Conservation (phyloP, 345 rosid genomes). For the Anastatica hierochuntica region DNA sequence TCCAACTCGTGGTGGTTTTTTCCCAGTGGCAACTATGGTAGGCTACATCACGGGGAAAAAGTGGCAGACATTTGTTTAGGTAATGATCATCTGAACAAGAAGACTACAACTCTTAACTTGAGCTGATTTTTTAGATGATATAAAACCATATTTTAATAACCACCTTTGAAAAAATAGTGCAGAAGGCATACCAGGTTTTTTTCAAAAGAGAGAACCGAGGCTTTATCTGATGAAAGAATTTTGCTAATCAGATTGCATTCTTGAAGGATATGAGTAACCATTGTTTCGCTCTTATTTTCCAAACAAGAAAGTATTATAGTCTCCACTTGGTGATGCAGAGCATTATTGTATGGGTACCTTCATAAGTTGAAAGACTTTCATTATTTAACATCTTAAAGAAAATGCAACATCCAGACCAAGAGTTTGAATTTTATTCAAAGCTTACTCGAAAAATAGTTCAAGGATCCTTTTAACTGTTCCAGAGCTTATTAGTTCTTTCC, state of each 20-base stretch:
- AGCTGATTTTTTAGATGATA: not conserved
- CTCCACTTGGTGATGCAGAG: constrained; percentile 94
- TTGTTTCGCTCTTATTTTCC: constrained; percentile 54
- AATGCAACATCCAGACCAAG: not conserved
- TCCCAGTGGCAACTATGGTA: constrained; percentile 62
- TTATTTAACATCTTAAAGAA: not conserved
- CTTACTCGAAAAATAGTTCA: constrained; percentile 86
- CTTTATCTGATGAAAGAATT: constrained; percentile 62
- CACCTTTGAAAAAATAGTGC: not conserved
- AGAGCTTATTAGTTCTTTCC: constrained; percentile 66
- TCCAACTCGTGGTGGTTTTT: constrained; percentile 69
- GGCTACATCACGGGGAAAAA: constrained; percentile 45
- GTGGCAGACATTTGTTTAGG: not conserved
- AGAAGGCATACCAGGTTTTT: constrained; percentile 41
- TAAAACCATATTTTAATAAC: not conserved
- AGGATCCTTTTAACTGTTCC: constrained; percentile 65
- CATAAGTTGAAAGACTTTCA: constrained; percentile 15
- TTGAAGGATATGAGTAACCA: constrained; percentile 64
- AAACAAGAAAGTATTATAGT: constrained; percentile 74
- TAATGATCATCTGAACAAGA: not conserved
- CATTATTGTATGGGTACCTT: constrained; percentile 96
- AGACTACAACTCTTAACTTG: not conserved
- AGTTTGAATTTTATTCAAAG: constrained; percentile 5
- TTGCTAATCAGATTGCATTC: constrained; percentile 76
- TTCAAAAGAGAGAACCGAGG: constrained; percentile 48